Base-by-base conservation (phyloP, 768 basidiomycete genomes). In the Cubamyces lactineus region DNA sequence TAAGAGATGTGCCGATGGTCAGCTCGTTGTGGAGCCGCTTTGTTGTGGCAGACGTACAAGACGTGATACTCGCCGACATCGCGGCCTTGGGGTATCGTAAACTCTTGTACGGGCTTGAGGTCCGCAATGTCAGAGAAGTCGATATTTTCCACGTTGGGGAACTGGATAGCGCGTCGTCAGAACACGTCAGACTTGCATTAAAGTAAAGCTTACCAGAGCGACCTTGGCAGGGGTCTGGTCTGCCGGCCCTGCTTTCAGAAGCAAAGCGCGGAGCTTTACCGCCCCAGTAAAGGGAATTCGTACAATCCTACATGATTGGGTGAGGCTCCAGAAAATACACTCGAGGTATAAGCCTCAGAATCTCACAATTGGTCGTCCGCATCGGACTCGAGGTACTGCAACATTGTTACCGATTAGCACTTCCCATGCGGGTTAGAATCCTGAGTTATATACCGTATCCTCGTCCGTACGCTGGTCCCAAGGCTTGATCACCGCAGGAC, bases 261-360 rank as follows among this genome's bases (percentile, higher is more conserved):
- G 83, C 42, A 97, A 78, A 24, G 90, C 85, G 23, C 90, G 86
- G 45, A 96, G 82, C 67, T 90, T 92, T 48, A 96, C 91, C 16
- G 90, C 87, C 9, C 91, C 89, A 0, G 89, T 94, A 74, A 97
- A 96, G 1, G 95, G 94, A 26, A 97, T 73, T 51, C 89, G 89
- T 53, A 94, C 75, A 66, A 94, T 92, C 68, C 92, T 93, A 43
- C 30, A n/a, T 17, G 43, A 23, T 26, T 0, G n/a, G 5, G 26
- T 23, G 30, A 34, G 34, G 34, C 11, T 11, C 34, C 12, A 26
- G 4, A 16, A 23, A n/a, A 3, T 15, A 38, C 26, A 5, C 43
- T 13, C 23, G 34, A 12, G 26, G 24, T 1, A 13, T 19, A 17
- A 17, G 26, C 16, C 17, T 17, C 34, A 47, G 28, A 28, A 50